phyloP scores from a whole-genome alignment of 208 protist species.

The Trypanosoma theileri region DNA sequence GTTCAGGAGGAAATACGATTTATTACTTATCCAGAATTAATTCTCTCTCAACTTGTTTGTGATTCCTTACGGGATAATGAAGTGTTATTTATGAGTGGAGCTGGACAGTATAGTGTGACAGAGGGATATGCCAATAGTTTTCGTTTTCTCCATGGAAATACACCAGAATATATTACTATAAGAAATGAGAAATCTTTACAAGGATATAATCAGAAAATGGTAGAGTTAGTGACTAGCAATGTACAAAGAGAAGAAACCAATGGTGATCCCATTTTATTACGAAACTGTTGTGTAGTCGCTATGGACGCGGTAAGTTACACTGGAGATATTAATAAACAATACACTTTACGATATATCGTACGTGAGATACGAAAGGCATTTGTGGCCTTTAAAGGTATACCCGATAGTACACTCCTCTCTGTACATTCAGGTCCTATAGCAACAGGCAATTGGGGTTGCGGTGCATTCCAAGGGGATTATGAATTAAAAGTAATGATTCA shows the following conservation, averaged over 20 bases:
- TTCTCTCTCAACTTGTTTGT: conserved; percentile 72
- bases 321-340: conserved; percentile 44
- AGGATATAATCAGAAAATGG: not conserved
- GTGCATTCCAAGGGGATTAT: conserved; percentile 82
- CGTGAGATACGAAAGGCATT: conserved; percentile 90
- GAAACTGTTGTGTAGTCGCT: conserved; percentile 50
- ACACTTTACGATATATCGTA: conserved; percentile 26
- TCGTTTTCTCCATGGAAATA: conserved; percentile 30
- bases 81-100: conserved; percentile 67
- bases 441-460: conserved; percentile 92
- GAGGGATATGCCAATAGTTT: conserved; percentile 76
- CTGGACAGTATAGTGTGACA: conserved; percentile 50
- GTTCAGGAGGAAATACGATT: conserved; percentile 93
- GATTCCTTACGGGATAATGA: conserved; percentile 64
- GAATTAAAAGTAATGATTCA: conserved; percentile 88
- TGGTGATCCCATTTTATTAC: conserved; percentile 11
- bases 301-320: conserved; percentile 76
- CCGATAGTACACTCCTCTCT: conserved; percentile 16
- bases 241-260: not conserved
- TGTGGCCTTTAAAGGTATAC: conserved; percentile 55
- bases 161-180: conserved; percentile 1
- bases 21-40: conserved; percentile 70
- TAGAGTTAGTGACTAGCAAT: conserved; percentile 3
- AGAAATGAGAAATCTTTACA: not conserved
- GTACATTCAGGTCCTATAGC: conserved; percentile 43